These are phyloP conservation scores for Ophiostoma sp. DNA, from an alignment of 2,329 filamentous ascomycete genomes.

Conservation along the genomic window DNA sequence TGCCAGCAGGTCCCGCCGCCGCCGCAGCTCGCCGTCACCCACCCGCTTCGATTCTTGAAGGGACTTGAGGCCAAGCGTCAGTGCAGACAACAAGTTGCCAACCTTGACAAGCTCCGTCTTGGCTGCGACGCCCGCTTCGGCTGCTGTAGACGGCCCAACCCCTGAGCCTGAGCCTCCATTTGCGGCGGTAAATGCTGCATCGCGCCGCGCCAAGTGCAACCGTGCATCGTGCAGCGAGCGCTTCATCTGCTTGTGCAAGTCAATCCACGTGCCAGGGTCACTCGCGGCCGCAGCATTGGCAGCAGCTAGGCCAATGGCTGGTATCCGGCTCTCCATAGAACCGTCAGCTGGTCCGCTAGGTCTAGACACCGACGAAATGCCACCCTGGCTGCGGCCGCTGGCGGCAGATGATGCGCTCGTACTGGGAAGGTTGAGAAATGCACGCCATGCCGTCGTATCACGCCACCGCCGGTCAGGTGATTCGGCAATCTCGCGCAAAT, in stretches of 20 bases:
- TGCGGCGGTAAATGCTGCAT: slow-evolving; percentile 46
- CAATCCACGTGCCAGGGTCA: slow-evolving; percentile 67
- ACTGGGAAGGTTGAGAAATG: slow-evolving; percentile 64
- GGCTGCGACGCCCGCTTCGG: slow-evolving; percentile 65
- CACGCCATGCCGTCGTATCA: slow-evolving; percentile 64
- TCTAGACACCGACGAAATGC: not conserved
- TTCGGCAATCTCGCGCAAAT: slow-evolving; percentile 66
- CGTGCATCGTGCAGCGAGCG: slow-evolving; percentile 61
- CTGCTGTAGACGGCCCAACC: slow-evolving; percentile 30
- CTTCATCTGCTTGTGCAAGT: slow-evolving; percentile 70
- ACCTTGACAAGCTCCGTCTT: slow-evolving; percentile 68
- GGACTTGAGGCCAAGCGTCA: slow-evolving; percentile 59
- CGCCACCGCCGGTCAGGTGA: slow-evolving; percentile 72
- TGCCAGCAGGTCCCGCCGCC: slow-evolving; percentile 64
- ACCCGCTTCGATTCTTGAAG: slow-evolving; percentile 52
- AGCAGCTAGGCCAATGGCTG: slow-evolving; percentile 35
- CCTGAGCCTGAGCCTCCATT: not conserved
- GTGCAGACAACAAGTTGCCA: slow-evolving; percentile 54
- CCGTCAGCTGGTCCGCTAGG: not conserved
- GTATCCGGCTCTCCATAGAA: slow-evolving; percentile 33
- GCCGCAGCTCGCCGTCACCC: slow-evolving; percentile 68
- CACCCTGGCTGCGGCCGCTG: slow-evolving; percentile 24
- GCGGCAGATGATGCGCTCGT: slow-evolving; percentile 19
- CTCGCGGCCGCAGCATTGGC: slow-evolving; percentile 42
- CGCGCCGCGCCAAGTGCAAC: slow-evolving; percentile 60